Base-by-base conservation (phyloP, 108 stramenopile genomes). In the Cyclotella choctawhatcheeana region DNA sequence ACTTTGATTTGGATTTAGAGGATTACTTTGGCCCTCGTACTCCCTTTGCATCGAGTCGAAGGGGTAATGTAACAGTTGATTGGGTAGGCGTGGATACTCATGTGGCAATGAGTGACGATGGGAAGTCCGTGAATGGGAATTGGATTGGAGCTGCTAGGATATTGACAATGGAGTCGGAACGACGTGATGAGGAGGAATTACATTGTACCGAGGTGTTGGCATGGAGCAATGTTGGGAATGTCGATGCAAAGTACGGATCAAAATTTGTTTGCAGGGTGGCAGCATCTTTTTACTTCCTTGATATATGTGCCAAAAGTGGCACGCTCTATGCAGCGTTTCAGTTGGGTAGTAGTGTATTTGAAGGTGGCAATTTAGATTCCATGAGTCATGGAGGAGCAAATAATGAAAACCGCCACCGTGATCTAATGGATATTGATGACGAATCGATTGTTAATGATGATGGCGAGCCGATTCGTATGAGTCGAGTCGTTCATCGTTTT, bases 51-150 rank as follows among this genome's bases (percentile, higher is more conserved):
- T 16, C 17, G 47, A 21, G 54, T 48, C 32, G 66, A 26, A n/a
- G 51, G 17, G 81, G 84, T 14, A 84, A 86, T 44, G 80, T 84
- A 18, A 82, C 76, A 2, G 58, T 85, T 22, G 71, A 66, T 44
- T 84, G 78, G 66, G 31, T 82, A 0, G 89, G 89, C 17, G 56
- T 85, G 1, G 89, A 90, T 29, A 58, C 79, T 16, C 84, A 86
- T 35, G 64, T 73, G 16, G 73, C 86, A 35, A 33, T 75, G 30
- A 45, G 53, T 31, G 18, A 32, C 12, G 67, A 47, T 32, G 24
- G 51, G 12, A 53, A 26, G 17, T 62, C 34, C 18, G 64, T 72
- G 12, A 33, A 14, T 12, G 73, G 77, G 10, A 82, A 61, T 24
- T 47, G 81, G 59, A 64, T 83, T 50, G 77, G 69, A 2, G 82